Evolutionary conservation across 2,329 filamentous ascomycete genomes (phyloP).

Genomic region (Calonectria ilicicola): DNA sequence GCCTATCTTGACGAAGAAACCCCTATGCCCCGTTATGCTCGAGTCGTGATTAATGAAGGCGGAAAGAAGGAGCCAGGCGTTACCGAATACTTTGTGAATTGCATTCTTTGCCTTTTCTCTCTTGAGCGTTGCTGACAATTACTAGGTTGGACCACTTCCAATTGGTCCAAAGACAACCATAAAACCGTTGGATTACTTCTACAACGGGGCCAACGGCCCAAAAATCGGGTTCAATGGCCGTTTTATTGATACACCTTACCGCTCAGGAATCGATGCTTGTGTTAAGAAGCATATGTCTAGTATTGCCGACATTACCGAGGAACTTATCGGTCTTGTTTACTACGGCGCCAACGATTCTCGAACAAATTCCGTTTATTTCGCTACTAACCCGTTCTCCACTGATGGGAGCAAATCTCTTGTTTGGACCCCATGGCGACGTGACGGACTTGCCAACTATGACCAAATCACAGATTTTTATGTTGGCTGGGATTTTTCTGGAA

Average conservation of each 20-base stretch:
- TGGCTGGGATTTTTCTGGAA: constrained; percentile 30
- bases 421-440: constrained; percentile 30
- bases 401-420: constrained; percentile 28
- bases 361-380: constrained; percentile 27
- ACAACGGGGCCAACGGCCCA: constrained; percentile 32
- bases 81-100: constrained; percentile 30
- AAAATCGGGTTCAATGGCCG: constrained; percentile 28
- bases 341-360: constrained; percentile 20
- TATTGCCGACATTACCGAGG: constrained; percentile 28
- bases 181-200: constrained; percentile 27
- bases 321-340: constrained; percentile 24
- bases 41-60: constrained; percentile 31
- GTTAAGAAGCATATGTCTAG: constrained; percentile 29
- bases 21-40: constrained; percentile 23
- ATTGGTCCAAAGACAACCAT: constrained; percentile 23
- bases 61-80: constrained; percentile 22
- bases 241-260: constrained; percentile 24
- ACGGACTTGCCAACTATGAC: constrained; percentile 28
- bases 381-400: constrained; percentile 29
- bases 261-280: constrained; percentile 20
- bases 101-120: neutral
- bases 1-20: constrained; percentile 54
- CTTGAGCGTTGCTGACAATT: neutral
- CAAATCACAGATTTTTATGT: constrained; percentile 31
- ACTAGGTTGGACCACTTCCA: constrained; percentile 32